A percentile compares a stretch with the other conserved stretches of the same genome.
These are phyloP conservation scores for Yamadazyma akitaensis DNA, from an alignment of 805 yeast species.

Conservation along the genomic window DNA sequence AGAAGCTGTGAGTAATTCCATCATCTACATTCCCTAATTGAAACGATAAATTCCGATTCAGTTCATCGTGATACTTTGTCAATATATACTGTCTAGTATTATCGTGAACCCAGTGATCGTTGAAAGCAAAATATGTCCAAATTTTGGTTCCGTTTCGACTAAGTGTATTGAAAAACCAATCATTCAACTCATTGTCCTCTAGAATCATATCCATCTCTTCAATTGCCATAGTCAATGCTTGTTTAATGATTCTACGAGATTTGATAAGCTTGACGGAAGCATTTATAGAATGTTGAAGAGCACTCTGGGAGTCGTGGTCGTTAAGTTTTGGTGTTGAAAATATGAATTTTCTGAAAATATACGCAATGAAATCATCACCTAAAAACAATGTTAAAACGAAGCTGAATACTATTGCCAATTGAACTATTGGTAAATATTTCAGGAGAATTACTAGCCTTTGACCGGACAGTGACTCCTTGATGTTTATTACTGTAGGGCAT, in stretches of 20 bases:
- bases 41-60: constrained; percentile 7
- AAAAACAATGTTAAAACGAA: constrained; percentile 28
- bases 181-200: constrained; percentile 50
- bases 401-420: constrained; percentile 15
- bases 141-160: constrained; percentile 23
- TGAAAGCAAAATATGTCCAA: constrained; percentile 58
- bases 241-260: constrained; percentile 46
- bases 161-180: constrained; percentile 33
- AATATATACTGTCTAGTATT: constrained; percentile 46
- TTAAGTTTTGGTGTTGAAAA: constrained; percentile 17
- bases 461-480: constrained; percentile 45
- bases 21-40: constrained; percentile 31
- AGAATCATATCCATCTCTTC: constrained; percentile 57
- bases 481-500: constrained; percentile 68
- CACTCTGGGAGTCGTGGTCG: constrained; percentile 16
- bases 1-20: constrained; percentile 57
- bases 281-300: constrained; percentile 29
- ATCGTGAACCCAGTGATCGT: constrained; percentile 65
- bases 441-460: constrained; percentile 22
- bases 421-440: constrained; percentile 26
- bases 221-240: constrained; percentile 53
- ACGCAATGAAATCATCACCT: constrained; percentile 14
- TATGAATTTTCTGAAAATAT: constrained; percentile 19
- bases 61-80: constrained; percentile 23
- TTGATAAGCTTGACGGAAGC: constrained; percentile 43